Conservation (phyloP, 2,329 filamentous ascomycete species). For the Fusarium burgessii region DNA sequence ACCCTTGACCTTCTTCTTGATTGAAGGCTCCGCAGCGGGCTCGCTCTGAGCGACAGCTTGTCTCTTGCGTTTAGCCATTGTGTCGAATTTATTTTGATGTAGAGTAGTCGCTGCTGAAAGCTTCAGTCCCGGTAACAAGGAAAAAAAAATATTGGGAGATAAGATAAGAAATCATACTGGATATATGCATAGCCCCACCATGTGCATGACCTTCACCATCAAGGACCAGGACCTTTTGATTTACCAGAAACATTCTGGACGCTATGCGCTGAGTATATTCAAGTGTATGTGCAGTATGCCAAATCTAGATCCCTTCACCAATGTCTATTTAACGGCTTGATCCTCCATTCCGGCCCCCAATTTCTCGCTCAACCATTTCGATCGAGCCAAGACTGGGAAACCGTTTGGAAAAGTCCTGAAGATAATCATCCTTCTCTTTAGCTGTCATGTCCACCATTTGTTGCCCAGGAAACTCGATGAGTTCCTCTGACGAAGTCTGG, state of each 20-base stretch:
- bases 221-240: neutral
- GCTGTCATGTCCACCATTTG: slow-evolving; percentile 66
- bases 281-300: slow-evolving; percentile 35
- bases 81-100: slow-evolving; percentile 25
- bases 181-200: slow-evolving; percentile 42
- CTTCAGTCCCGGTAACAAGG: slow-evolving; percentile 10
- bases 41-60: slow-evolving; percentile 49
- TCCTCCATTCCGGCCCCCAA: slow-evolving; percentile 50
- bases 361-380: slow-evolving; percentile 85
- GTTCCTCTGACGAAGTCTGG: slow-evolving; percentile 50
- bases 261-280: slow-evolving; percentile 46
- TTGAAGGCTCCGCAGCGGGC: slow-evolving; percentile 35
- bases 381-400: slow-evolving; percentile 88
- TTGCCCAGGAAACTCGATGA: slow-evolving; percentile 62
- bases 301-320: slow-evolving; percentile 24
- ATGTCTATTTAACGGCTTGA: slow-evolving; percentile 38
- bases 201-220: slow-evolving; percentile 27
- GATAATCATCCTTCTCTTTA: slow-evolving; percentile 73
- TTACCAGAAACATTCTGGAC: slow-evolving; percentile 20
- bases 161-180: slow-evolving; percentile 48
- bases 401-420: slow-evolving; percentile 80
- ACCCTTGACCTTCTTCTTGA: slow-evolving; percentile 49
- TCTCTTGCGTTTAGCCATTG: slow-evolving; percentile 65
- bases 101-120: slow-evolving; percentile 15
- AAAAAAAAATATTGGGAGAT: slow-evolving; percentile 49